phyloP scores from a whole-genome alignment of 768 basidiomycete genomes.

The Mycena albidolilacea region DNA sequence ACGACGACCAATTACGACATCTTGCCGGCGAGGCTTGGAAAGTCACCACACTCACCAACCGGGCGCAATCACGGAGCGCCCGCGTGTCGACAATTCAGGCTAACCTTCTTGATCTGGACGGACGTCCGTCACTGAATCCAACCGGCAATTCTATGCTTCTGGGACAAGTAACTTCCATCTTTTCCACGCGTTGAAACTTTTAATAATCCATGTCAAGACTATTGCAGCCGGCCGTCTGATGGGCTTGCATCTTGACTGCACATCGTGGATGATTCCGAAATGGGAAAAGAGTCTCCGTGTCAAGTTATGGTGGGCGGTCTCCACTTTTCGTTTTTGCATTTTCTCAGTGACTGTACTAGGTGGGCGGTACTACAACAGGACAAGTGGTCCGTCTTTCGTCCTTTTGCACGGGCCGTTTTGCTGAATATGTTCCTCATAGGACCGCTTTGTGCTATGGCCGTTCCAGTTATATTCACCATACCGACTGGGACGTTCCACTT shows the following conservation, averaged over 20 bases:
- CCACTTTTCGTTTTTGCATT: too few relatives aligned
- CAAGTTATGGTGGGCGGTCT: constrained; percentile 35
- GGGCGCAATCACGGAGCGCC: constrained; percentile 38
- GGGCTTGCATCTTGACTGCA: constrained; percentile 38
- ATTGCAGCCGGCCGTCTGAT: constrained; percentile 40
- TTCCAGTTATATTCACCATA: constrained; percentile 38
- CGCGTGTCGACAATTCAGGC: constrained; percentile 40
- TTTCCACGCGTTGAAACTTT: background rate
- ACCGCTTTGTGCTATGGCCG: constrained; percentile 38
- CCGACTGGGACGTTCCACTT: constrained; percentile 40
- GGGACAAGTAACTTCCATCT: constrained; percentile 32
- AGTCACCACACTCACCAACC: constrained; percentile 40
- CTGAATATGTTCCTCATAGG: constrained; percentile 12
- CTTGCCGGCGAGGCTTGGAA: constrained; percentile 38
- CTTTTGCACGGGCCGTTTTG: background rate
- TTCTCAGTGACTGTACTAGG: too few relatives aligned
- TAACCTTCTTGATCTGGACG: constrained; percentile 40
- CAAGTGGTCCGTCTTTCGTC: constrained; percentile 32
- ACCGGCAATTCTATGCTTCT: constrained; percentile 41
- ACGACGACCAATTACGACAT: constrained; percentile 40
- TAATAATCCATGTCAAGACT: constrained; percentile 24
- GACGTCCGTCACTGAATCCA: constrained; percentile 40
- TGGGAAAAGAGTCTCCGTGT: constrained; percentile 39
- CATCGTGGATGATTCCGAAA: constrained; percentile 36
- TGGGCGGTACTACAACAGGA: constrained; percentile 37